Percentiles rank a stretch among this genome's conserved stretches.
Conservation (phyloP, 2,329 filamentous ascomycete species). For the Diaporthe sp. region DNA sequence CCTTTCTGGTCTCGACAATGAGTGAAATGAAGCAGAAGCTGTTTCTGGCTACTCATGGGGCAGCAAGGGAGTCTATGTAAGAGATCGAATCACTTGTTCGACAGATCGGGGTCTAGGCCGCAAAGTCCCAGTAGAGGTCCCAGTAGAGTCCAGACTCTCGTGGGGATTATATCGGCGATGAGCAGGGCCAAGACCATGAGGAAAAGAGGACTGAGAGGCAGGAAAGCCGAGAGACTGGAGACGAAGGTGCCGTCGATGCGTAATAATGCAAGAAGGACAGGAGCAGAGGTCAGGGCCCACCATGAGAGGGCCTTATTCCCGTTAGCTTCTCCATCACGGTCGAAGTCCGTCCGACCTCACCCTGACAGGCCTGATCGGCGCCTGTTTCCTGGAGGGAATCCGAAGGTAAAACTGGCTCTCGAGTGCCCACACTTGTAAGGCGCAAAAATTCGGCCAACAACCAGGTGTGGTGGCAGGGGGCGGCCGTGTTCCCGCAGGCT, state of each 20-base stretch:
- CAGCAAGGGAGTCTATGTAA: conserved; percentile 4
- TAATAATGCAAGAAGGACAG: conserved; percentile 31
- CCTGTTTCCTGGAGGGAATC: conserved; percentile 20
- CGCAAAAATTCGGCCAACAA: not conserved
- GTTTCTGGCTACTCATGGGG: conserved; percentile 29
- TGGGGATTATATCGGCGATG: conserved; percentile 19
- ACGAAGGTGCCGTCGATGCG: conserved; percentile 30
- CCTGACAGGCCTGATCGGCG: conserved; percentile 26
- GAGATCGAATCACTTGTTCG: conserved; percentile 28
- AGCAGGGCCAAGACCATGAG: conserved; percentile 4
- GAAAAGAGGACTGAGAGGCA: conserved; percentile 24
- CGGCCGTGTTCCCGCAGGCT: conserved; percentile 11
- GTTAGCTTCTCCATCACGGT: conserved; percentile 40
- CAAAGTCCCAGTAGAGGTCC: conserved; percentile 8
- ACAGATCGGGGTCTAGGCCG: not conserved
- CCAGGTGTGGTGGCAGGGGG: conserved; percentile 4
- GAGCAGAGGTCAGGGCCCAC: conserved; percentile 27
- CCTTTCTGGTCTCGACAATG: conserved; percentile 10
- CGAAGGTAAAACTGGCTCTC: conserved; percentile 1
- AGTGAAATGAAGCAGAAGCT: conserved; percentile 1
- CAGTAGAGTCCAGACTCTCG: conserved; percentile 26
- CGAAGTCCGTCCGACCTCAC: conserved; percentile 40
- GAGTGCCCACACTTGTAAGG: conserved; percentile 29
- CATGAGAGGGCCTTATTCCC: conserved; percentile 38
- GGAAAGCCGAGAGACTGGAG: conserved; percentile 14